These are phyloP conservation scores for Trypanosoma brucei DNA, from an alignment of 208 protist genomes.

Conservation along the genomic window DNA sequence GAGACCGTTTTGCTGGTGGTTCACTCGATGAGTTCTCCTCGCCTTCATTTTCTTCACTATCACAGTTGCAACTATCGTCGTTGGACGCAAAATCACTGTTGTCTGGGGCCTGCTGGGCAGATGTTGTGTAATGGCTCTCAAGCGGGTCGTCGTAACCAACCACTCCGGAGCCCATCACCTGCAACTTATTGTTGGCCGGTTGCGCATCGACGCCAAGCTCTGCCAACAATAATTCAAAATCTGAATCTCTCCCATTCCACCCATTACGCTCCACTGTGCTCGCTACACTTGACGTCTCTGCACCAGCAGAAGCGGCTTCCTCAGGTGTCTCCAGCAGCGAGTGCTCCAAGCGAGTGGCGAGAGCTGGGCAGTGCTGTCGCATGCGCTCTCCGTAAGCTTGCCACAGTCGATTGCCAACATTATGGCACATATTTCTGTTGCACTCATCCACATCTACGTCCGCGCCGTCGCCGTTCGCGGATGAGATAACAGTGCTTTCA, in stretches of 20 bases:
- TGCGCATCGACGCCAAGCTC: not conserved
- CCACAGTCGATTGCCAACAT: slow-evolving; percentile 24
- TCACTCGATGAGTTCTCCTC: not conserved
- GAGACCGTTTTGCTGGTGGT: not conserved
- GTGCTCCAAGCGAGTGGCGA: slow-evolving; percentile 30
- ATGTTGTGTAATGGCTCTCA: not conserved
- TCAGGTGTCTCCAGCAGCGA: slow-evolving; percentile 54
- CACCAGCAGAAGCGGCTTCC: slow-evolving; percentile 31
- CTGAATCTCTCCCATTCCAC: not conserved
- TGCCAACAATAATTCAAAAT: not conserved
- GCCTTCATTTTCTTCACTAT: not conserved
- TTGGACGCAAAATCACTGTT: not conserved
- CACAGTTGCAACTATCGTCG: not conserved
- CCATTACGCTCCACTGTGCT: not conserved
- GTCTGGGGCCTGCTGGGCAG: not conserved
- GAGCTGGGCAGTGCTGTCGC: slow-evolving; percentile 16
- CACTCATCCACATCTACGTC: not conserved
- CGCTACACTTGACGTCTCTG: not conserved
- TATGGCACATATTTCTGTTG: slow-evolving; percentile 19
- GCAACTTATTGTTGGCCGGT: not conserved
- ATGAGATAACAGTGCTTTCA: not conserved
- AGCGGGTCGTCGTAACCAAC: not conserved
- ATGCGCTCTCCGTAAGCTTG: slow-evolving; percentile 30
- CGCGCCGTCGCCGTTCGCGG: not conserved
- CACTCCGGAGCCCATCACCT: not conserved